Percentiles rank a stretch among this genome's conserved stretches.
Conservation (phyloP, 2,329 filamentous ascomycete genomes). For the Alternaria solani region DNA sequence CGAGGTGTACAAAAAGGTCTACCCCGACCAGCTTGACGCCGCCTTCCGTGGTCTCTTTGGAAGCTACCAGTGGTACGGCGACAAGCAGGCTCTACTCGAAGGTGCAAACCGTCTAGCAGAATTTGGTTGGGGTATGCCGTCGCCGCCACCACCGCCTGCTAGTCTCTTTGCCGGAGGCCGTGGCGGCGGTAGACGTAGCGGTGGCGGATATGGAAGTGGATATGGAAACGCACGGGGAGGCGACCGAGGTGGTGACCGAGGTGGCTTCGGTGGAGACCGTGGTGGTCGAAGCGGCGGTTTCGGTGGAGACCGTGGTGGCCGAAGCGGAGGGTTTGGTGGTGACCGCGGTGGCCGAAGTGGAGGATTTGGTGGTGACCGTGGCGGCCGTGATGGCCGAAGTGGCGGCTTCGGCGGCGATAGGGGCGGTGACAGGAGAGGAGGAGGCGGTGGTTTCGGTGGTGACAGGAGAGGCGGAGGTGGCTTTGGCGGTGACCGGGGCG, state of each 20-base stretch:
- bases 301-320: conserved; percentile 16
- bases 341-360: conserved; percentile 10
- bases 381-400: too few relatives aligned
- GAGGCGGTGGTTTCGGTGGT: conserved; percentile 26
- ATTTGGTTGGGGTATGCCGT: conserved; percentile 58
- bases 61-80: conserved; percentile 54
- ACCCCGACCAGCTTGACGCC: conserved; percentile 53
- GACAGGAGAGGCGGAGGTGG: conserved; percentile 2
- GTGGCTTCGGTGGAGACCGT: conserved; percentile 16
- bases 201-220: conserved; percentile 26
- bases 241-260: conserved; percentile 17
- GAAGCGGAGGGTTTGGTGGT: conserved; percentile 7
- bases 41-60: conserved; percentile 69
- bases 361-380: conserved; percentile 12
- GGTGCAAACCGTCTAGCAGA: conserved; percentile 56
- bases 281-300: not conserved
- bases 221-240: conserved; percentile 19
- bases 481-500: conserved; percentile 9
- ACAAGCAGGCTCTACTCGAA: conserved; percentile 54
- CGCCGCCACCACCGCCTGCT: conserved; percentile 50
- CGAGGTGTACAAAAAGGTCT: conserved; percentile 56
- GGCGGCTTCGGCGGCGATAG: conserved; percentile 22
- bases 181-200: conserved; percentile 16
- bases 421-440: conserved; percentile 19
- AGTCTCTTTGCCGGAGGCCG: conserved; percentile 27